Evolutionary conservation across 495 filamentous ascomycete genomes (phyloP).

Genomic region (Neurospora tetraspora): DNA sequence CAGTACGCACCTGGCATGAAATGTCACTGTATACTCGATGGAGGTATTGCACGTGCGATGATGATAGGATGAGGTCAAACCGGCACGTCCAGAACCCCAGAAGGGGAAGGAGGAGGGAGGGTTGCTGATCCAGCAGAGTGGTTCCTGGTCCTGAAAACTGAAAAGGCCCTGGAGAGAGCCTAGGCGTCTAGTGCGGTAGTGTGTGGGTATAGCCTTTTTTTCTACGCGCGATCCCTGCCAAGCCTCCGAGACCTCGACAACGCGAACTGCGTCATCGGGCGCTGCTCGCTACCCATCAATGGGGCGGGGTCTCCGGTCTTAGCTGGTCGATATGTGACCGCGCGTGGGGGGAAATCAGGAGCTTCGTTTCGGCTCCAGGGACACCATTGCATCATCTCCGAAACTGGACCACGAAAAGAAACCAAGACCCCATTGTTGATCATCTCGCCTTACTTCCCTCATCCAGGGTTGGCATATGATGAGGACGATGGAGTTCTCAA

Average conservation of each 20-base stretch:
- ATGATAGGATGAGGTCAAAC: not conserved
- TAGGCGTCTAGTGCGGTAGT: not conserved
- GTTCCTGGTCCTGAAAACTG: not conserved
- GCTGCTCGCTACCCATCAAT: not conserved
- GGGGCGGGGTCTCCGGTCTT: not conserved
- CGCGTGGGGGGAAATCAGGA: not conserved
- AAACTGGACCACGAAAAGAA: not conserved
- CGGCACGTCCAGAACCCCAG: not conserved
- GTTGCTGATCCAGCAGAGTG: not conserved
- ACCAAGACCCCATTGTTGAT: not conserved
- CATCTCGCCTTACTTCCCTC: not conserved
- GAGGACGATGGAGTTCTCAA: not conserved
- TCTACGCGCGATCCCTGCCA: not conserved
- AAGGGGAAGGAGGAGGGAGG: not conserved
- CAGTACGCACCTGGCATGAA: not conserved
- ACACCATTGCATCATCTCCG: not conserved
- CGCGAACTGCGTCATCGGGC: not conserved
- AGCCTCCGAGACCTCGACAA: not conserved
- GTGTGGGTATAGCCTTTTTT: not conserved
- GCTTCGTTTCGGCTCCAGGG: not conserved
- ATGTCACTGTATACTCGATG: not conserved
- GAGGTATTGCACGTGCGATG: not conserved
- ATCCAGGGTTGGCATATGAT: not conserved
- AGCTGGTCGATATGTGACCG: not conserved
- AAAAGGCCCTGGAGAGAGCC: not conserved